Evolutionary conservation across 1,284 basidiomycete genomes (phyloP).

Genomic region (Ceratobasidium sp.): DNA sequence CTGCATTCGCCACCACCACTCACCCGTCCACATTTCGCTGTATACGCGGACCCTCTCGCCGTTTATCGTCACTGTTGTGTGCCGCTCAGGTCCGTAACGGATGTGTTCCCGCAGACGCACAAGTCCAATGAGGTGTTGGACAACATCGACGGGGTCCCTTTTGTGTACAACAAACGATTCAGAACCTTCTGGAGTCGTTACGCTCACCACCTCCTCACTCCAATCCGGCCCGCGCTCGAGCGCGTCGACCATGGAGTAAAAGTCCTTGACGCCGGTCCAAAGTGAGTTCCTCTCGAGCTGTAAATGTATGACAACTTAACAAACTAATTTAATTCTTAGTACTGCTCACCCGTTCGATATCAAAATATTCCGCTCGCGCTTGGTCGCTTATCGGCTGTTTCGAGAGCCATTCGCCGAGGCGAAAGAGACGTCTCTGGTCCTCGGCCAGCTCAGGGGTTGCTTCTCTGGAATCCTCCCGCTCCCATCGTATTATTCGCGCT

Average conservation of each 20-base stretch:
- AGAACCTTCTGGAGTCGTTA: conserved; percentile 47
- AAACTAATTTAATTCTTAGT: neutral
- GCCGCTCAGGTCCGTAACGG: conserved; percentile 7
- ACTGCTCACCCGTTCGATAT: neutral
- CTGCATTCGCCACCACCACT: conserved; percentile 42
- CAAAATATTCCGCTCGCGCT: neutral
- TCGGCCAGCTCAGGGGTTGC: too few species aligned
- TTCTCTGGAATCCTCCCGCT: too few species aligned
- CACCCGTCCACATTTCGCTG: conserved; percentile 37
- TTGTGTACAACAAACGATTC: conserved; percentile 52
- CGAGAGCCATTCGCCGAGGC: neutral
- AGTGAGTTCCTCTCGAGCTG: conserved; percentile 28
- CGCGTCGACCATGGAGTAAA: conserved; percentile 47
- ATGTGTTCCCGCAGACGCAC: conserved; percentile 11
- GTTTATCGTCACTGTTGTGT: neutral
- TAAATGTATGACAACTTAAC: neutral
- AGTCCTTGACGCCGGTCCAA: conserved; percentile 45
- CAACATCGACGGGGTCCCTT: conserved; percentile 53
- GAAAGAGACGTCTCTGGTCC: too few species aligned
- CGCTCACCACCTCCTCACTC: conserved; percentile 47
- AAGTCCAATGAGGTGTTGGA: conserved; percentile 49
- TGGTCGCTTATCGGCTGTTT: neutral
- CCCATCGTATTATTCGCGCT: neutral
- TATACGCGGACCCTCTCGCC: neutral
- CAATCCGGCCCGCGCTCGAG: conserved; percentile 49